These are phyloP conservation scores for Fusarium sp. DNA, from an alignment of 2,329 filamentous ascomycete species.

Conservation along the genomic window DNA sequence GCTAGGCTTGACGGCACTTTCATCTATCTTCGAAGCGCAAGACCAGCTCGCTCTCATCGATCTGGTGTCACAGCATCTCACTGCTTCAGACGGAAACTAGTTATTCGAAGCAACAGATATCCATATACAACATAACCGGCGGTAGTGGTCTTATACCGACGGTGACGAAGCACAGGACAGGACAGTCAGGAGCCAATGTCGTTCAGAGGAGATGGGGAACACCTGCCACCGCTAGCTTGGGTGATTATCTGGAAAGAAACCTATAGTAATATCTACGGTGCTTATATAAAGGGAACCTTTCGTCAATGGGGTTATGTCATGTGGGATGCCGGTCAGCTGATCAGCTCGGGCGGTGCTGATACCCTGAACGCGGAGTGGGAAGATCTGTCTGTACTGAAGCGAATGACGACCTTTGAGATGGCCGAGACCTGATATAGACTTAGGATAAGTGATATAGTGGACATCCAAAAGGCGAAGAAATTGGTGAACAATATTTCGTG, in stretches of 20 bases:
- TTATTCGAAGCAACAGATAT: too few relatives aligned
- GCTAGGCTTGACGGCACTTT: background rate
- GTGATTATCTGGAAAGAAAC: background rate
- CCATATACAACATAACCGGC: too few relatives aligned
- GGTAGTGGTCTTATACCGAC: background rate
- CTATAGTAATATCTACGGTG: background rate
- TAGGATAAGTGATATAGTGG: too few relatives aligned
- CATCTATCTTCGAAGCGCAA: background rate
- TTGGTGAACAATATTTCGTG: background rate
- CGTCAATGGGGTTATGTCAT: conserved; percentile 1
- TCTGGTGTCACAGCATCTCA: too few relatives aligned
- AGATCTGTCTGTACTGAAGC: too few relatives aligned
- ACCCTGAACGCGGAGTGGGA: background rate
- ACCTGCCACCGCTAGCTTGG: background rate
- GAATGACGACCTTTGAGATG: background rate
- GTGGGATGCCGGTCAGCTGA: background rate
- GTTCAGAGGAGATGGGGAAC: background rate
- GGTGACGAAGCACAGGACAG: background rate
- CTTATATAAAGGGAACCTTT: background rate
- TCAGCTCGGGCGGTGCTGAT: background rate
- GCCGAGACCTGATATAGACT: background rate
- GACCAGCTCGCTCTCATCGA: background rate
- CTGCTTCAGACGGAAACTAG: too few relatives aligned
- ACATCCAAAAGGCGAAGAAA: too few relatives aligned
- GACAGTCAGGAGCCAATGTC: background rate